Conservation (phyloP, 768 basidiomycete genomes). For the Suillus ampliporus region DNA sequence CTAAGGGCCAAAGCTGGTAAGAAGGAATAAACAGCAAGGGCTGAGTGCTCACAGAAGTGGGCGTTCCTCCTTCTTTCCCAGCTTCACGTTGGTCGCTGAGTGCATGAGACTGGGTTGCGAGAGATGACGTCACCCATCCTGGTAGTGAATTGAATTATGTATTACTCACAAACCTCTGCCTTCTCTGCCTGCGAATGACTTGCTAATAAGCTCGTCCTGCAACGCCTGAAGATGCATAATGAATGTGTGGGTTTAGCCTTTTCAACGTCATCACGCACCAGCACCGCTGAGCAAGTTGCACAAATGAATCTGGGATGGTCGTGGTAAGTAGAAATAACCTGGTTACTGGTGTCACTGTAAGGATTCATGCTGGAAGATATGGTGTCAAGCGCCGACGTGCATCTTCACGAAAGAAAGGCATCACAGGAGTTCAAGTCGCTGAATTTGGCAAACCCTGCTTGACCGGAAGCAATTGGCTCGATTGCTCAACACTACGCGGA, state of each 20-base stretch:
- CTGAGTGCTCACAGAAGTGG: conserved; percentile 59
- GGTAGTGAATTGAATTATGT: background rate
- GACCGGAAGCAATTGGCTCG: conserved; percentile 6
- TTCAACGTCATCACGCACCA: conserved; percentile 50
- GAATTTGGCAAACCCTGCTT: conserved; percentile 8
- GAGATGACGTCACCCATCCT: conserved; percentile 6
- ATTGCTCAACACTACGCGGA: background rate
- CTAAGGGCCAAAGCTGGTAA: conserved; percentile 39
- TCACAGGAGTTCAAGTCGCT: conserved; percentile 2
- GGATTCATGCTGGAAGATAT: conserved; percentile 18
- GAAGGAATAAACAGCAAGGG: conserved; percentile 13
- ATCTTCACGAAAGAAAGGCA: background rate
- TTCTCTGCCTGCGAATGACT: conserved; percentile 83
- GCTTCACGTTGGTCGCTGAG: conserved; percentile 74
- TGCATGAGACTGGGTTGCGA: conserved; percentile 65
- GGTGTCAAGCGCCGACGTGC: background rate
- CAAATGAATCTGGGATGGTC: conserved; percentile 76
- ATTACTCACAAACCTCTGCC: conserved; percentile 76
- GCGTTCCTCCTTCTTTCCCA: conserved; percentile 77
- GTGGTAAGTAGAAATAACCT: conserved; percentile 65
- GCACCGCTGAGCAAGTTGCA: conserved; percentile 68
- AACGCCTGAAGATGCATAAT: conserved; percentile 53
- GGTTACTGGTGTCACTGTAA: conserved; percentile 53
- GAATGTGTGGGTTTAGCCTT: conserved; percentile 5
- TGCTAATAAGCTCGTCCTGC: conserved; percentile 86